A percentile compares a stretch with the other conserved stretches of the same genome.
phyloP scores from a whole-genome alignment of 768 basidiomycete species.

The Baorangia bicolor region DNA sequence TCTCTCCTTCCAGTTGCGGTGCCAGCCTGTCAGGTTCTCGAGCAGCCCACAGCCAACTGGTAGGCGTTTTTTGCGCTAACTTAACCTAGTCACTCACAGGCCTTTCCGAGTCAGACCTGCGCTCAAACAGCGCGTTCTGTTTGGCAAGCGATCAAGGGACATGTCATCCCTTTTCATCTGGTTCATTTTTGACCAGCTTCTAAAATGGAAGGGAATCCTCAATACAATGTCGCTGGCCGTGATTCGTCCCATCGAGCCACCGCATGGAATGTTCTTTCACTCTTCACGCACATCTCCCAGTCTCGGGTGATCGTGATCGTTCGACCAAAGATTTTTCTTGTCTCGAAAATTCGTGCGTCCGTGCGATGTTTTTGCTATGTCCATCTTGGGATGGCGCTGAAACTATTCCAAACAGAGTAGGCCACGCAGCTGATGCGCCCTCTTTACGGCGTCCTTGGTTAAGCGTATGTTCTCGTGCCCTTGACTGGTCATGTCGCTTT shows the following conservation, averaged over 20 bases:
- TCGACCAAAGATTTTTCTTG: slow-evolving; percentile 1
- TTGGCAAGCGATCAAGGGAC: slow-evolving; percentile 35
- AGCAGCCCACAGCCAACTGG: background rate
- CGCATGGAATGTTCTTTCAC: slow-evolving; percentile 18
- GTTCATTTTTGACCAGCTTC: slow-evolving; percentile 27
- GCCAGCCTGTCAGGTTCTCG: slow-evolving; percentile 1
- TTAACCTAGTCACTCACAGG: slow-evolving; percentile 10
- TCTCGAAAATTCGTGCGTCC: slow-evolving; percentile 1
- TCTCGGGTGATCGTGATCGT: slow-evolving; percentile 12
- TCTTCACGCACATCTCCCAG: slow-evolving; percentile 12
- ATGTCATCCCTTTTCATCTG: slow-evolving; percentile 28
- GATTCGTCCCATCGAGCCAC: slow-evolving; percentile 10
- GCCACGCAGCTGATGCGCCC: slow-evolving; percentile 36
- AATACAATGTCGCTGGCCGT: slow-evolving; percentile 12
- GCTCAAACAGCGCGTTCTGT: slow-evolving; percentile 29
- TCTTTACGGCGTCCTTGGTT: slow-evolving; percentile 27
- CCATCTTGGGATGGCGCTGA: slow-evolving; percentile 15
- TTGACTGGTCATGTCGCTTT: slow-evolving; percentile 17
- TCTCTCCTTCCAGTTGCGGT: background rate
- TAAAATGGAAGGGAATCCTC: slow-evolving; percentile 33
- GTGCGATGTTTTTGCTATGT: slow-evolving; percentile 16
- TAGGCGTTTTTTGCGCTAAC: background rate
- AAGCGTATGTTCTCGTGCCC: slow-evolving; percentile 9
- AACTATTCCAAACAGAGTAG: slow-evolving; percentile 15
- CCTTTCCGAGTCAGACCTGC: slow-evolving; percentile 4